These are phyloP conservation scores for Podaxis mareebaensis DNA, from an alignment of 768 basidiomycete genomes.

Conservation along the genomic window DNA sequence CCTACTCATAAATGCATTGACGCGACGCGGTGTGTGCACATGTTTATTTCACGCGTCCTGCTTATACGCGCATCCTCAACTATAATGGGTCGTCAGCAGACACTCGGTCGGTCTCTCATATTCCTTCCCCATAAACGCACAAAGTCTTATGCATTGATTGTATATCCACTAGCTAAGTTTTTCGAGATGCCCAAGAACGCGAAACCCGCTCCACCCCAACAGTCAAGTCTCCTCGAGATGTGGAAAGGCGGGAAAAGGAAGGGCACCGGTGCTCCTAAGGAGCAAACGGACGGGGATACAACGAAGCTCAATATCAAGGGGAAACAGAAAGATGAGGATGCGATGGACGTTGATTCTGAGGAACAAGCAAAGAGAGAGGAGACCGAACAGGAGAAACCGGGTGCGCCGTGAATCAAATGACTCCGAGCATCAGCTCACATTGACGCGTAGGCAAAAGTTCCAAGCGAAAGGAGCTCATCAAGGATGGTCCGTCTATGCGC, in stretches of 20 bases:
- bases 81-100: slow-evolving; percentile 72
- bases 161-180: slow-evolving; percentile 58
- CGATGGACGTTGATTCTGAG: slow-evolving; percentile 32
- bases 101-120: slow-evolving; percentile 48
- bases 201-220: slow-evolving; percentile 73
- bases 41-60: slow-evolving; percentile 45
- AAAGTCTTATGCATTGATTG: slow-evolving; percentile 9
- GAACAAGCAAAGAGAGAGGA: slow-evolving; percentile 24
- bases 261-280: slow-evolving; percentile 19
- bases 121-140: neutral
- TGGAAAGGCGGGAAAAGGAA: slow-evolving; percentile 56
- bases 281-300: slow-evolving; percentile 23
- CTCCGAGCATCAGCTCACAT: neutral
- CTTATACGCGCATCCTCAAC: slow-evolving; percentile 27
- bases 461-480: slow-evolving; percentile 37
- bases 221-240: slow-evolving; percentile 76
- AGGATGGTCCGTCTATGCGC: slow-evolving; percentile 9
- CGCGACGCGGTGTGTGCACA: slow-evolving; percentile 46
- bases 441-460: slow-evolving; percentile 34
- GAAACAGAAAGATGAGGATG: slow-evolving; percentile 24
- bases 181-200: slow-evolving; percentile 68
- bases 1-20: slow-evolving; percentile 10
- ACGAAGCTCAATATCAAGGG: slow-evolving; percentile 16
- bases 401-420: neutral
- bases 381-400: neutral